Conservation (phyloP, 1,284 basidiomycete species). For the Singerocomus rubriflavus region DNA sequence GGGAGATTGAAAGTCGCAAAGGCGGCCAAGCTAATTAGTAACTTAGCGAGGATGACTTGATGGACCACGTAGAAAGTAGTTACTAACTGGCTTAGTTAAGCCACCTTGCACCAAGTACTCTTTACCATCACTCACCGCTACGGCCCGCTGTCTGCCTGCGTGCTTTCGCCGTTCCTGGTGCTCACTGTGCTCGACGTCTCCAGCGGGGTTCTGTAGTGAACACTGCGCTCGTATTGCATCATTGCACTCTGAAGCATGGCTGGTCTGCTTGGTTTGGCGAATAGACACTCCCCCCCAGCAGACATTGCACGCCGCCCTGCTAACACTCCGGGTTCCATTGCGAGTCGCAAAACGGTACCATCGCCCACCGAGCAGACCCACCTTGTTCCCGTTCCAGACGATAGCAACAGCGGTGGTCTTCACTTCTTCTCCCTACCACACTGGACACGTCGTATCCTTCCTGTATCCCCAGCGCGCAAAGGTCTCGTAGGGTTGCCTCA, state of each 20-base stretch:
- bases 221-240: background rate
- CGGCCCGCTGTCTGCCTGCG: background rate
- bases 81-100: slow-evolving; percentile 19
- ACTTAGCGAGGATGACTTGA: too few relatives aligned
- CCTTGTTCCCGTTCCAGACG: background rate
- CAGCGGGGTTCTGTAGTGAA: background rate
- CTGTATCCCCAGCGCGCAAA: slow-evolving; percentile 29
- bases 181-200: slow-evolving; percentile 7
- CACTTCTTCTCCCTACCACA: slow-evolving; percentile 65
- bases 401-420: slow-evolving; percentile 20
- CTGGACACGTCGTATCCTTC: slow-evolving; percentile 54
- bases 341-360: slow-evolving; percentile 7
- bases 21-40: background rate
- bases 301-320: slow-evolving; percentile 15
- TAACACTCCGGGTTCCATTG: slow-evolving; percentile 4
- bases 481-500: slow-evolving; percentile 17
- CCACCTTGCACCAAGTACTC: background rate
- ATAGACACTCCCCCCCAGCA: slow-evolving; percentile 19
- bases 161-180: background rate
- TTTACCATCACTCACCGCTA: background rate
- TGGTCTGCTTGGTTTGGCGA: slow-evolving; percentile 34
- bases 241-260: slow-evolving; percentile 33
- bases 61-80: background rate
- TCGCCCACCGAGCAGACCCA: slow-evolving; percentile 5
- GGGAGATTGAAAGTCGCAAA: slow-evolving; percentile 47